These are phyloP conservation scores for Tetracentron sinense DNA, from an alignment of 164 flowering plant genomes.

Conservation along the genomic window DNA sequence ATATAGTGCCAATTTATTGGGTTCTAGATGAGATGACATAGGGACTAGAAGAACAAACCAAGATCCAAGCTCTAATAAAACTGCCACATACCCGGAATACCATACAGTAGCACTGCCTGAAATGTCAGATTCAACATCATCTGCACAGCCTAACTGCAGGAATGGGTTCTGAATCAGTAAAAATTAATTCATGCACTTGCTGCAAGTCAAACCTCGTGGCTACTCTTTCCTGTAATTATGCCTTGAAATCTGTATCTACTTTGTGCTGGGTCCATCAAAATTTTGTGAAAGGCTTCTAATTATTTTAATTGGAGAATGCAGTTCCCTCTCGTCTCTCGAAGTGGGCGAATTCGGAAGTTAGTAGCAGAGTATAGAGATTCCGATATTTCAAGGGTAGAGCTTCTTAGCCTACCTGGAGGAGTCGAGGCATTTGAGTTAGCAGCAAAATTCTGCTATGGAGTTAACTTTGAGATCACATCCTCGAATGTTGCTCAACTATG, in stretches of 20 bases:
- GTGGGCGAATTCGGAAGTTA: constrained; percentile 72
- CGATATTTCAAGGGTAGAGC: constrained; percentile 58
- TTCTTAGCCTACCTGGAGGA: constrained; percentile 77
- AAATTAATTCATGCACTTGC: too few relatives aligned
- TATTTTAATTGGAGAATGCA: constrained; percentile 25
- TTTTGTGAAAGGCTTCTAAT: constrained; percentile 4
- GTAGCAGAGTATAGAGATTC: constrained; percentile 65
- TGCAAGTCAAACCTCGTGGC: too few relatives aligned
- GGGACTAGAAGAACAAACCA: too few relatives aligned
- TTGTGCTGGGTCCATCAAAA: neutral
- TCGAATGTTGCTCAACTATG: constrained; percentile 75
- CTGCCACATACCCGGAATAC: too few relatives aligned
- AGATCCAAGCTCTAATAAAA: too few relatives aligned
- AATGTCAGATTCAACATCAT: too few relatives aligned
- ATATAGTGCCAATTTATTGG: too few relatives aligned
- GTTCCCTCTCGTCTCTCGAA: constrained; percentile 88
- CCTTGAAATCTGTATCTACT: neutral
- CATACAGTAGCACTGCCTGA: too few relatives aligned
- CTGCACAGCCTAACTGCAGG: too few relatives aligned
- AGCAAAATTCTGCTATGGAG: constrained; percentile 86
- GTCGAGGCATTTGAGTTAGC: constrained; percentile 81
- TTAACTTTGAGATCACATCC: constrained; percentile 83
- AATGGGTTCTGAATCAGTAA: too few relatives aligned
- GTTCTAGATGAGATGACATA: too few relatives aligned
- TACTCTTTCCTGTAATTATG: neutral